Conservation (phyloP, 176 grass and related monocot genomes). For the Carex parvula region DNA sequence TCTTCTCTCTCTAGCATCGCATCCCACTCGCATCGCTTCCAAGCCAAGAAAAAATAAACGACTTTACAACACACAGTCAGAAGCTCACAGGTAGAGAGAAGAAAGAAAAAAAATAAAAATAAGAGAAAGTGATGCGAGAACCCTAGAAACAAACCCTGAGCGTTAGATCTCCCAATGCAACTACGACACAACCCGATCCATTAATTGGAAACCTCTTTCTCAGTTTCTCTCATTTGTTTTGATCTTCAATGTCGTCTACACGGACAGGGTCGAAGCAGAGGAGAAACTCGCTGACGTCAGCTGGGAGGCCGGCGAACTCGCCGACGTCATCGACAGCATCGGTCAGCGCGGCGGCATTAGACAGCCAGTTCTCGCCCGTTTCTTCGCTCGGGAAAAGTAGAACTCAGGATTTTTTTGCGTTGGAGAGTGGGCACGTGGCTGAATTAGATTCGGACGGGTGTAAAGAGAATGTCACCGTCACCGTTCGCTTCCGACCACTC, state of each 20-base stretch:
- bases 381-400: slow-evolving; percentile 35
- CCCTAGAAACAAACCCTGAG: slow-evolving; percentile 8
- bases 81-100: slow-evolving; percentile 24
- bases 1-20: slow-evolving; percentile 7
- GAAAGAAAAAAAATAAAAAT: slow-evolving; percentile 16
- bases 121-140: slow-evolving; percentile 57
- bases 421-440: slow-evolving; percentile 25
- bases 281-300: slow-evolving; percentile 31
- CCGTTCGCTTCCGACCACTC: slow-evolving; percentile 94
- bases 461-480: slow-evolving; percentile 98
- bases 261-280: slow-evolving; percentile 46
- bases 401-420: slow-evolving; percentile 25
- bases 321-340: slow-evolving; percentile 66
- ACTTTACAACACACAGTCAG: slow-evolving; percentile 40
- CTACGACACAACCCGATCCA: slow-evolving; percentile 22
- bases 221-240: slow-evolving; percentile 35
- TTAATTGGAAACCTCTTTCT: slow-evolving; percentile 1
- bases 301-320: slow-evolving; percentile 42
- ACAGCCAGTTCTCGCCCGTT: slow-evolving; percentile 53
- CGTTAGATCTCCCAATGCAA: slow-evolving; percentile 28
- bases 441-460: slow-evolving; percentile 42
- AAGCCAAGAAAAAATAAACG: slow-evolving; percentile 58
- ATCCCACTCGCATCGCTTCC: slow-evolving; percentile 48
- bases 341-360: slow-evolving; percentile 59
- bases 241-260: slow-evolving; percentile 43